Conservation (phyloP, 192 early-diverging fungal genomes). For the Umbelopsis ramanniana region DNA sequence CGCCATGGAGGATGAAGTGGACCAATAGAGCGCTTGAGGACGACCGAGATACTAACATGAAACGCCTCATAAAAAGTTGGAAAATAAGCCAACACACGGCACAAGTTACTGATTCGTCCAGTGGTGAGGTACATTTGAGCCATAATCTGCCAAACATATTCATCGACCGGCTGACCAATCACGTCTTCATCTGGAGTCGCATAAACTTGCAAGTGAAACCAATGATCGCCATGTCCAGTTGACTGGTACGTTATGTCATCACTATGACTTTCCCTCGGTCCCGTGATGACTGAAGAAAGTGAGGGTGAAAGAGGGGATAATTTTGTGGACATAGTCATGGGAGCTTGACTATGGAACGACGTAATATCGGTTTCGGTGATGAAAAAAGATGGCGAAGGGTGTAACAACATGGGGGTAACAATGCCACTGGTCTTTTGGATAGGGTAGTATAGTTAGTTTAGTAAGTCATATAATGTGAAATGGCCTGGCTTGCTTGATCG, state of each 20-base stretch:
- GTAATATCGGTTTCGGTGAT: slow-evolving; percentile 15
- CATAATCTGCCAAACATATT: slow-evolving; percentile 50
- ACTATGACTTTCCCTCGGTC: slow-evolving; percentile 1
- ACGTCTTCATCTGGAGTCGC: neutral
- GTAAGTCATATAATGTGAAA: neutral
- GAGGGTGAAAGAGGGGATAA: slow-evolving; percentile 7
- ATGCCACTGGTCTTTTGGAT: neutral
- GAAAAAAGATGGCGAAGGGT: slow-evolving; percentile 1
- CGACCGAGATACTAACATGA: slow-evolving; percentile 21
- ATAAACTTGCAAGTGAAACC: slow-evolving; percentile 6
- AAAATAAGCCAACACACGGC: slow-evolving; percentile 21
- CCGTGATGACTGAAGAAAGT: neutral
- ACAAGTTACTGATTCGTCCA: slow-evolving; percentile 37
- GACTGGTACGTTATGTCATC: slow-evolving; percentile 7
- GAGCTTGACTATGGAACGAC: neutral
- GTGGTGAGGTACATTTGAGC: slow-evolving; percentile 49
- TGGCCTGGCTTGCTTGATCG: too few relatives aligned
- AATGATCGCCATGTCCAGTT: neutral
- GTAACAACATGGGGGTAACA: neutral
- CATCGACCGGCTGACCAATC: slow-evolving; percentile 50
- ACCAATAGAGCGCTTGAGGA: slow-evolving; percentile 47
- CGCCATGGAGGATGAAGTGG: slow-evolving; percentile 56
- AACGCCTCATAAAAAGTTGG: neutral
- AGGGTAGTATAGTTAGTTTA: neutral
- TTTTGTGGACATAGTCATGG: neutral